Evolutionary conservation across 495 filamentous ascomycete genomes (phyloP), one percentile per base, ranked within the genome.

Genomic region (Penicillium nucicola): DNA sequence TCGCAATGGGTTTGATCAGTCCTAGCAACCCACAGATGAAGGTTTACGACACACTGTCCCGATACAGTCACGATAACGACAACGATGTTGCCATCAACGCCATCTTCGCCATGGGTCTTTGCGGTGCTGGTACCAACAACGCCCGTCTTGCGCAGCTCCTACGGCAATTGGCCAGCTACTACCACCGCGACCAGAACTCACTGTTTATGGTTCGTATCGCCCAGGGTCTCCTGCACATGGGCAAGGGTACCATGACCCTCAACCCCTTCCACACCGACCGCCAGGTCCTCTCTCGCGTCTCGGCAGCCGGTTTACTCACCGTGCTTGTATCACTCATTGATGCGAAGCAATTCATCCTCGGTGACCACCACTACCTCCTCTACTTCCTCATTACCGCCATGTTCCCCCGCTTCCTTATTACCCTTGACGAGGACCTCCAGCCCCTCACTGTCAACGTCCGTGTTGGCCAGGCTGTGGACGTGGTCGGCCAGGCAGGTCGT

Each of bases 11-110:
- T 59, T 78, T 99, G 43, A 83, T 99, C 61, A 93, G 88, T 71
- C 91, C 93, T 20, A 95, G 90, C 75, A 99, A 97, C 73, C 93
- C 93, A 7, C 95, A 97, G 66, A 99, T 99, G 92, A 99, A 97
- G 77, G 87, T 99, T 30, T 99, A 99, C 72, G 93, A 99, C 65
- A 97, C 93, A 0, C 72, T 99, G 17, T 97, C 95, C n/a, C 80
- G 93, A 53, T 99, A 99, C 74, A 92, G 86, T 55, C 93, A 99
- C 79, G 93, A 99, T 74, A 99, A 95, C 58, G 93, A 99, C 76
- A 95, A 93, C 64, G 93, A 99, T 58, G 93, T 99, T 32, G 93
- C 93, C 22, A 84, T 99, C 66, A 99, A 96, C 61, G 92, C 93
- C 65, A 97, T 99, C 65, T 97, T 99, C 62, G 92, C 93, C 57